phyloP scores from a whole-genome alignment of 2,329 filamentous ascomycete species.

The Alternaria ethzedia region DNA sequence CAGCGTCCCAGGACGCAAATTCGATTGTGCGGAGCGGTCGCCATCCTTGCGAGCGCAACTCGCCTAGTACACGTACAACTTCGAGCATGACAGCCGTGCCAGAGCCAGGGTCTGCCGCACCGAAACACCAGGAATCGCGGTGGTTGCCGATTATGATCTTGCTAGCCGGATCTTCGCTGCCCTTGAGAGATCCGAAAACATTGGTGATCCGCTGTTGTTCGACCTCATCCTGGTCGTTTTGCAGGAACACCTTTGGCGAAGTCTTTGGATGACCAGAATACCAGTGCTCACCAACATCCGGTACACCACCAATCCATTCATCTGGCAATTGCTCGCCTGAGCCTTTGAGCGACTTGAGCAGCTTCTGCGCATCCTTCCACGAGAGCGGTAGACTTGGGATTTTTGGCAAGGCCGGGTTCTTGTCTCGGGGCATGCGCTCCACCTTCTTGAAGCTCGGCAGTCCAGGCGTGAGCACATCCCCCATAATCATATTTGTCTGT shows the following conservation, averaged over 20 bases:
- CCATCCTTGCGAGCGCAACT: conserved; percentile 80
- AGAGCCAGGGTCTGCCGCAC: conserved; percentile 80
- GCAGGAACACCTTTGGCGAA: conserved; percentile 79
- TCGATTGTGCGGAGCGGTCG: conserved; percentile 91
- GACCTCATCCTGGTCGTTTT: conserved; percentile 86
- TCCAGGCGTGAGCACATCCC: conserved; percentile 91
- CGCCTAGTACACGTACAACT: conserved; percentile 82
- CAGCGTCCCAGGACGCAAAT: conserved; percentile 95
- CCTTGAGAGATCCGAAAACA: conserved; percentile 80
- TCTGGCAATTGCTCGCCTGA: conserved; percentile 72
- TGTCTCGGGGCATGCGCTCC: conserved; percentile 70
- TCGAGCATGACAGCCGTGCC: conserved; percentile 93
- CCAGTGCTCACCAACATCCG: conserved; percentile 73
- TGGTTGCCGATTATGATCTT: conserved; percentile 91
- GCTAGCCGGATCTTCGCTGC: conserved; percentile 83
- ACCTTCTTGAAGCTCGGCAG: conserved; percentile 74
- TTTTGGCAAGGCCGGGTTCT: conserved; percentile 74
- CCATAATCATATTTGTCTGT: conserved; percentile 80
- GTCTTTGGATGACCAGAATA: conserved; percentile 76
- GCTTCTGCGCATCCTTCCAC: conserved; percentile 83
- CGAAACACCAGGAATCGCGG: conserved; percentile 90
- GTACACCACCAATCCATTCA: conserved; percentile 79
- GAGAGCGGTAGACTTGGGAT: conserved; percentile 91
- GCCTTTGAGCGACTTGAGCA: conserved; percentile 78
- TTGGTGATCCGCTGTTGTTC: conserved; percentile 90